These are phyloP conservation scores for Protomyces inundatus DNA, from an alignment of 1,139 yeast species.

Conservation along the genomic window DNA sequence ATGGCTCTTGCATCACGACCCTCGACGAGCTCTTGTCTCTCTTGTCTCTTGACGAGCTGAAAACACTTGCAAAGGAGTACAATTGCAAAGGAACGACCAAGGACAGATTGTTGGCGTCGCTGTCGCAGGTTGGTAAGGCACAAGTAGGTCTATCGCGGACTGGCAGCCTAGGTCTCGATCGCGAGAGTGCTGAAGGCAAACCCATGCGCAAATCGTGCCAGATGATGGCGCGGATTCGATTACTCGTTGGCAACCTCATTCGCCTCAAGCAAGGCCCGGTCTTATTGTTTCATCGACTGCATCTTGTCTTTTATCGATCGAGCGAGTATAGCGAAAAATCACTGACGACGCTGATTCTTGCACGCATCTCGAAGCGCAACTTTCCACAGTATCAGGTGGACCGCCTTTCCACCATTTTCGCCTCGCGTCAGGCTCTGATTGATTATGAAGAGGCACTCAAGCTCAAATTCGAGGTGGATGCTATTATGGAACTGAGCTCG, in stretches of 20 bases:
- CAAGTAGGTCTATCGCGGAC: slow-evolving; percentile 29
- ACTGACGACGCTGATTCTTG: slow-evolving; percentile 30
- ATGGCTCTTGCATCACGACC: neutral
- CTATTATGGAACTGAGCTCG: slow-evolving; percentile 16
- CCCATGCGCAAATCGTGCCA: slow-evolving; percentile 9
- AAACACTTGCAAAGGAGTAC: slow-evolving; percentile 25
- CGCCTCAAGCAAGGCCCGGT: slow-evolving; percentile 14
- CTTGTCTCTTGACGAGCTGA: slow-evolving; percentile 30
- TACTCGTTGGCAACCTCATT: slow-evolving; percentile 29
- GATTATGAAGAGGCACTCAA: slow-evolving; percentile 27
- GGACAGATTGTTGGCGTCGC: slow-evolving; percentile 22
- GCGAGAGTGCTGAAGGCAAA: slow-evolving; percentile 26
- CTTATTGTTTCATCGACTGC: slow-evolving; percentile 30
- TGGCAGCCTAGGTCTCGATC: slow-evolving; percentile 27
- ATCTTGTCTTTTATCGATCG: slow-evolving; percentile 31
- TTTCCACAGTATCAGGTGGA: slow-evolving; percentile 30
- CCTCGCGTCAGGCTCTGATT: slow-evolving; percentile 26
- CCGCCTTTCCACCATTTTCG: slow-evolving; percentile 30
- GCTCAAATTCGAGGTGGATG: slow-evolving; percentile 21
- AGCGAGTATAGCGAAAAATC: slow-evolving; percentile 28
- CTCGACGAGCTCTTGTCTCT: slow-evolving; percentile 28
- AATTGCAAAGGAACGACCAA: slow-evolving; percentile 27
- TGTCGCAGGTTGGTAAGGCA: slow-evolving; percentile 24
- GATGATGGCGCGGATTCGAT: slow-evolving; percentile 21
- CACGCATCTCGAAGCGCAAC: slow-evolving; percentile 28